phyloP scores from a whole-genome alignment of 306 rosid species.

The Dalbergia cochinchinensis region DNA sequence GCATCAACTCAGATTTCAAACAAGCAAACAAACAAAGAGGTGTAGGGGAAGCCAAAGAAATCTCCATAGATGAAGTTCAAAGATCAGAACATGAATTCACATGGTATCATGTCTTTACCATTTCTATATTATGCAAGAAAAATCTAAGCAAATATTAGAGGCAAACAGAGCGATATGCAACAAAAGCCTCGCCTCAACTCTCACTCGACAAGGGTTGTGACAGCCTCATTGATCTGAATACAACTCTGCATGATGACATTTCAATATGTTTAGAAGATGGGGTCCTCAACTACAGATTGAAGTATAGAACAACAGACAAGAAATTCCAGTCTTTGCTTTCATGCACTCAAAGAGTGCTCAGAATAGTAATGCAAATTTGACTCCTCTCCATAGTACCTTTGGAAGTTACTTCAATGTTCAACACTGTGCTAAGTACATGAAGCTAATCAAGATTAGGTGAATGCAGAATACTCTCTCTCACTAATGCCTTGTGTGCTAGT shows the following conservation, averaged over 20 bases:
- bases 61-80: neutral
- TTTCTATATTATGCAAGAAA: neutral
- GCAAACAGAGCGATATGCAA: neutral
- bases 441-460: conserved; percentile 41
- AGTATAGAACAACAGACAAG: conserved; percentile 20
- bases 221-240: conserved; percentile 29
- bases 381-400: conserved; percentile 30
- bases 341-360: conserved; percentile 35
- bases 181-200: conserved; percentile 48
- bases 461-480: conserved; percentile 41
- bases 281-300: conserved; percentile 25
- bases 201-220: conserved; percentile 35
- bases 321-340: conserved; percentile 34
- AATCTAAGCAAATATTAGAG: conserved; percentile 12
- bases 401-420: conserved; percentile 49
- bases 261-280: conserved; percentile 19
- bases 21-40: conserved; percentile 3
- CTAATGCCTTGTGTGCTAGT: conserved; percentile 36
- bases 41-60: neutral
- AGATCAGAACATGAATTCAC: conserved; percentile 24
- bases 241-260: conserved; percentile 32
- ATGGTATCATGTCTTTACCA: conserved; percentile 12
- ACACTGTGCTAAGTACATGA: conserved; percentile 28
- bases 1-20: neutral
- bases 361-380: conserved; percentile 45